Evolutionary conservation across 306 rosid genomes (phyloP), one percentile per base, ranked within the genome.

Genomic region (Comarum palustre): DNA sequence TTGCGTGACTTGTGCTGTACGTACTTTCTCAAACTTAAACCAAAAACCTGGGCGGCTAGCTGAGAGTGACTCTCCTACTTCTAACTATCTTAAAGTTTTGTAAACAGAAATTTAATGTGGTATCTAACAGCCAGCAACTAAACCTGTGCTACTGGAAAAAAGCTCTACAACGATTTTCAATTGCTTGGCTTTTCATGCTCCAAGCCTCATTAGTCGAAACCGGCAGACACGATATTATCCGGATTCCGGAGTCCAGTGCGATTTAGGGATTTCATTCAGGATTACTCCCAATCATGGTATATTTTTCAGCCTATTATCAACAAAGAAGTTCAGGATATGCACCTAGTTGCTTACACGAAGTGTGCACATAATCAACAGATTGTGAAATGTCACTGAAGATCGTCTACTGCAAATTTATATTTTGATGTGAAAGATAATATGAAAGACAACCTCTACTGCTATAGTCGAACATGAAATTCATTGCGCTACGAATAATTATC

Each of bases 1-100:
- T 79, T 64, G 80, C 87, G 88, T 89, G 69, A 89, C 89, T 84
- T 86, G 79, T 81, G 83, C 79, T 81, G 67, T 80, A 36, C 8
- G 67, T 80, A 36, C 1, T 6, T 14, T 22, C 32, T 15, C 2
- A 55, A 55, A 29, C 39, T 58, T 58, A 5, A 29, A 15, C 65
- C 4, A 27, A 58, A 58, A 59, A 13, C 9, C 42, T 25, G 38
- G 29, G 38, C 71, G 0, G 39, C 39, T 36, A 63, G 27, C 47
- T 36, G 32, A 46, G 77, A 61, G 48, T 32, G 62, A 47, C 57
- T 1, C 6, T 19, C 34, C 50, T 27, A 10, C 69, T 15, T 2
- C 19, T 45, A 5, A 61, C 16, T 29, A 46, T 22, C 52, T 31
- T 19, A 17, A 31, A 20, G 1, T 2, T 55, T 12, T 4, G 12